phyloP scores from a whole-genome alignment of 108 stramenopile species.

The Aurantiochytrium sp. region DNA sequence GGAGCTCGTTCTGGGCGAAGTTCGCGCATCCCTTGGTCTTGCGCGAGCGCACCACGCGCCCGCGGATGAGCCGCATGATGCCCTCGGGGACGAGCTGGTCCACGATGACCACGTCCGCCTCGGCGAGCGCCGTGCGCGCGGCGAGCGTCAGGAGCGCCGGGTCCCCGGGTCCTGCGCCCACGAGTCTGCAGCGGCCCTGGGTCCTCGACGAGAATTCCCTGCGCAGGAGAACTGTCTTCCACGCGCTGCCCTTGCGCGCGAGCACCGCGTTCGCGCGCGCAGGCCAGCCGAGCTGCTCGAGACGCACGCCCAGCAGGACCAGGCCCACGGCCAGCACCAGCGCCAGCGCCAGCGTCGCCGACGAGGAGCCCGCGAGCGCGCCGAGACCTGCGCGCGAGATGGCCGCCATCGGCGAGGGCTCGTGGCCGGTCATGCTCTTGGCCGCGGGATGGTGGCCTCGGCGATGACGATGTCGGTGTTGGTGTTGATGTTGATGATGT shows the following conservation, averaged over 20 bases:
- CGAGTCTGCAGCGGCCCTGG: slow-evolving; percentile 49
- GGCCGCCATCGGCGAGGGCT: no score
- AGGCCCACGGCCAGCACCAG: not conserved
- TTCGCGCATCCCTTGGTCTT: slow-evolving; percentile 90
- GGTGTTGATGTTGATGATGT: no score
- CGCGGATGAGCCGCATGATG: slow-evolving; percentile 68
- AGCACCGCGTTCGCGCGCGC: not conserved
- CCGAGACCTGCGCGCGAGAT: no score
- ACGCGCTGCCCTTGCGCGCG: not conserved
- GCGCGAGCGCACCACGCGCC: slow-evolving; percentile 73
- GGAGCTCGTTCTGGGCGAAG: slow-evolving; percentile 84
- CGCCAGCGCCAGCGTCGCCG: no score
- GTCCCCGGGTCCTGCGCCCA: slow-evolving; percentile 88
- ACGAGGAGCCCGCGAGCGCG: no score
- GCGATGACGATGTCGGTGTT: no score
- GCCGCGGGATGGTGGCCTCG: no score
- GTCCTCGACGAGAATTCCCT: no score
- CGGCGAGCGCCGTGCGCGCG: slow-evolving; percentile 65
- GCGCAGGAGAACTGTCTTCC: no score
- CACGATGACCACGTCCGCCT: slow-evolving; percentile 70
- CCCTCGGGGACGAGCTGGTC: slow-evolving; percentile 83
- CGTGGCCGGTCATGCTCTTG: no score
- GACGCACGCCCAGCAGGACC: not conserved
- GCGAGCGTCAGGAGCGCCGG: slow-evolving; percentile 87
- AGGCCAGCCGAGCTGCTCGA: not conserved